These are phyloP conservation scores for Hymenoscyphus fraxineus DNA, from an alignment of 2,329 filamentous ascomycete species.

Conservation along the genomic window DNA sequence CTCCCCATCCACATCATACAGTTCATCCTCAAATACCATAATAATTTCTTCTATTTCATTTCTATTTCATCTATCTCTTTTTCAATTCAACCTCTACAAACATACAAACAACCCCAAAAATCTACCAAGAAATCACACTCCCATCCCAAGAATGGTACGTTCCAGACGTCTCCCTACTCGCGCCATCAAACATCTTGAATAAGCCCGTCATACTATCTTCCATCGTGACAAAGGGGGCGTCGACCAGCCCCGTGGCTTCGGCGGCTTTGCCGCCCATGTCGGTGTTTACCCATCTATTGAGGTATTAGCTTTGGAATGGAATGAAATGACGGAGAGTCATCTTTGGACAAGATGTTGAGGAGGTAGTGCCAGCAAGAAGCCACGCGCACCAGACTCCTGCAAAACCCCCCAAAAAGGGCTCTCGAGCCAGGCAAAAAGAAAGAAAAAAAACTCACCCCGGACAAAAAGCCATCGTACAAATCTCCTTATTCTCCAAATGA, in stretches of 20 bases:
- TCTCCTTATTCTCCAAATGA: slow-evolving; percentile 33
- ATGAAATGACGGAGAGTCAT: not conserved
- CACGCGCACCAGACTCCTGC: too few relatives aligned
- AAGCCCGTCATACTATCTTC: slow-evolving; percentile 18
- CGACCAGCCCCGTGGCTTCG: slow-evolving; percentile 13
- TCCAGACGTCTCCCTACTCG: not conserved
- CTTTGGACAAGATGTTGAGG: too few relatives aligned
- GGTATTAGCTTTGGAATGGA: not conserved
- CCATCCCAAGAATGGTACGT: not conserved
- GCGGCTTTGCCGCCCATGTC: slow-evolving; percentile 27
- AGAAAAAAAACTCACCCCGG: slow-evolving; percentile 32
- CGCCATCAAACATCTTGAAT: not conserved
- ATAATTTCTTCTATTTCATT: too few relatives aligned
- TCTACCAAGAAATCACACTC: not conserved
- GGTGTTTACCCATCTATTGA: slow-evolving; percentile 31
- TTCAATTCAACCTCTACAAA: too few relatives aligned
- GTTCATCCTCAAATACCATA: too few relatives aligned
- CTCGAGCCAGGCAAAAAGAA: too few relatives aligned
- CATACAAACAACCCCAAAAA: too few relatives aligned
- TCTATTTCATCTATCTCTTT: too few relatives aligned
- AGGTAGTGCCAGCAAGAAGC: too few relatives aligned
- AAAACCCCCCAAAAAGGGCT: too few relatives aligned
- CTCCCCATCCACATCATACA: too few relatives aligned
- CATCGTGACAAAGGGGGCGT: slow-evolving; percentile 19
- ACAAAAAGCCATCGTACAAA: slow-evolving; percentile 27